Conservation (phyloP, 345 rosid species). For the Murraya paniculata region DNA sequence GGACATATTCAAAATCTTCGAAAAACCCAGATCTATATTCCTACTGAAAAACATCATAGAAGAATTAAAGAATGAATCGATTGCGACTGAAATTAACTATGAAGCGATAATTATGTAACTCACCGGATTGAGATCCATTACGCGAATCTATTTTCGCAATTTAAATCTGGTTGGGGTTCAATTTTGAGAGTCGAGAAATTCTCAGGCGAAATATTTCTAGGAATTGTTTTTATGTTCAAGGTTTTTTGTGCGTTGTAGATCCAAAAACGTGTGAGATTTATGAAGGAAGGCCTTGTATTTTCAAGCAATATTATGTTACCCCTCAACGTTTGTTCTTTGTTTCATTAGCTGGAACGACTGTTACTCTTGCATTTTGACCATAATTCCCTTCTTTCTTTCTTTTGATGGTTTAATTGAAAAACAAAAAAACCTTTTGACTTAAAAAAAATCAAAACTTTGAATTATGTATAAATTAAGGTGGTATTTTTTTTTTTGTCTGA, state of each 20-base stretch:
- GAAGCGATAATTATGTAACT: not conserved
- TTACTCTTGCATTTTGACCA: not conserved
- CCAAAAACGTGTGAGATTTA: not conserved
- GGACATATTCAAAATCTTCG: not conserved
- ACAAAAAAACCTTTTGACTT: too few relatives aligned
- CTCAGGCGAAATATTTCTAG: not conserved
- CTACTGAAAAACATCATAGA: not conserved
- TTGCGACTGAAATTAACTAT: not conserved
- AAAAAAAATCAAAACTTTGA: too few relatives aligned
- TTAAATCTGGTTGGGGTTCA: not conserved
- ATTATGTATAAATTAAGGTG: too few relatives aligned
- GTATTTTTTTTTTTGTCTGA: too few relatives aligned
- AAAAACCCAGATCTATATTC: conserved; percentile 7
- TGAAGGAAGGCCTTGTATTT: not conserved
- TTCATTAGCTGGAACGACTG: not conserved
- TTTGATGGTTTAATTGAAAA: too few relatives aligned
- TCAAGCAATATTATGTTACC: not conserved
- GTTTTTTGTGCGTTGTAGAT: not conserved
- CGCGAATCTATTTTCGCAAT: not conserved
- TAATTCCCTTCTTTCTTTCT: too few relatives aligned
- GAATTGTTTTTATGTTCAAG: not conserved
- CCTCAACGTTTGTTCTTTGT: not conserved
- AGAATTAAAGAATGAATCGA: not conserved
- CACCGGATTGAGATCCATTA: conserved; percentile 49
- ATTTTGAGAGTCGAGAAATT: not conserved